Evolutionary conservation across 164 flowering plant species (phyloP).

Genomic region (Aristolochia contorta): DNA sequence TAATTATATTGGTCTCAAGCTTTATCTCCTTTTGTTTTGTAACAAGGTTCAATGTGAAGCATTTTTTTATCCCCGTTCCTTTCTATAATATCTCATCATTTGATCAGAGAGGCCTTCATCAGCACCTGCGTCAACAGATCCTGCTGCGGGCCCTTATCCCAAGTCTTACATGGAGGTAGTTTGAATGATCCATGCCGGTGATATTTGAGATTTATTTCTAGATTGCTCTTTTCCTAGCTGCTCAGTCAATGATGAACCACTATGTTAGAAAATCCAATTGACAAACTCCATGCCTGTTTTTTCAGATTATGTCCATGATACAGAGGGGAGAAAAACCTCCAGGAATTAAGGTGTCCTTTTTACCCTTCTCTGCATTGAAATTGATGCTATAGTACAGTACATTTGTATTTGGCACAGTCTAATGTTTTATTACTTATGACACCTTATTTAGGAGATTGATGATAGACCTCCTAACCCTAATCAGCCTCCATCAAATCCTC

Average conservation of each 20-base stretch:
- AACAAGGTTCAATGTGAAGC: not conserved
- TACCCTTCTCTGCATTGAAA: not conserved
- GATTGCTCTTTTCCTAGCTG: too few relatives aligned
- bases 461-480: slow-evolving; percentile 91
- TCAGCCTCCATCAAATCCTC: slow-evolving; percentile 76
- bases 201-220: too few relatives aligned
- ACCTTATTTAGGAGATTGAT: slow-evolving; percentile 63
- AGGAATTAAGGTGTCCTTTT: slow-evolving; percentile 39
- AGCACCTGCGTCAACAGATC: slow-evolving; percentile 49
- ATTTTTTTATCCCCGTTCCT: not conserved
- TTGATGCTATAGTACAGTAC: not conserved
- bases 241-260: too few relatives aligned
- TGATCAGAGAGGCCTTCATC: slow-evolving; percentile 61
- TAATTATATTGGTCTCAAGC: not conserved
- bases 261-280: too few relatives aligned
- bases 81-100: not conserved
- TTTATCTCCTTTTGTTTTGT: not conserved
- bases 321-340: slow-evolving; percentile 90
- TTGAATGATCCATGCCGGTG: too few relatives aligned
- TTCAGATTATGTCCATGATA: slow-evolving; percentile 86
- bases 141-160: slow-evolving; percentile 60
- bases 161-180: slow-evolving; percentile 82
- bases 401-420: slow-evolving; percentile 1
- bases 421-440: slow-evolving; percentile 1
- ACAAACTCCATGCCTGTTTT: not conserved